phyloP scores from a whole-genome alignment of 345 rosid genomes.

The Hibiscus mutabilis region DNA sequence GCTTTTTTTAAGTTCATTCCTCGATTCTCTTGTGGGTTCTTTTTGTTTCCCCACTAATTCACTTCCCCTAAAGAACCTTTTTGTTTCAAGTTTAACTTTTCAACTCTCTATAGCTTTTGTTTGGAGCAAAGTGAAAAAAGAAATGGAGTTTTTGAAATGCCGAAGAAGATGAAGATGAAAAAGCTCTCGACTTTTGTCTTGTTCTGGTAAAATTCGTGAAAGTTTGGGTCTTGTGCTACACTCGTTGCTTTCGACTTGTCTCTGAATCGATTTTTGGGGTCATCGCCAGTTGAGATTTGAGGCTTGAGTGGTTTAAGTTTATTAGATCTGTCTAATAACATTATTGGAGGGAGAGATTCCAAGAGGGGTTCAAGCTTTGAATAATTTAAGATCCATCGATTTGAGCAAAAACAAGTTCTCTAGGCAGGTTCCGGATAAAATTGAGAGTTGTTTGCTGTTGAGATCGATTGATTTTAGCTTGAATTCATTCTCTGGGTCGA shows the following conservation, averaged over 20 bases:
- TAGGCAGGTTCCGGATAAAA: constrained; percentile 51
- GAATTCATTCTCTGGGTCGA: constrained; percentile 55
- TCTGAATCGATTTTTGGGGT: constrained; percentile 60
- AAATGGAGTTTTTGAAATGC: neutral
- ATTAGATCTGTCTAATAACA: constrained; percentile 72
- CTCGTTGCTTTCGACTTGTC: constrained; percentile 62
- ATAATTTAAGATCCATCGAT: constrained; percentile 54
- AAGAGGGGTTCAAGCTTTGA: constrained; percentile 42
- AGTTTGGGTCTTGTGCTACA: constrained; percentile 65
- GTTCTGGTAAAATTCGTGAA: constrained; percentile 62
- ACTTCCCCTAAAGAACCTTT: neutral
- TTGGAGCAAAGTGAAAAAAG: neutral
- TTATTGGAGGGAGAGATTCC: constrained; percentile 63
- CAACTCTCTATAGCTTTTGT: neutral
- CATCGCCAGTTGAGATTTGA: constrained; percentile 63
- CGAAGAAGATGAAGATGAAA: constrained; percentile 11
- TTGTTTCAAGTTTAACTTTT: too few relatives aligned
- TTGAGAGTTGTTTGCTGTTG: constrained; percentile 68
- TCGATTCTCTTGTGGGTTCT: neutral
- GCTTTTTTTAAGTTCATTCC: neutral
- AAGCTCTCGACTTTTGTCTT: constrained; percentile 8
- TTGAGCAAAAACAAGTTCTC: constrained; percentile 52
- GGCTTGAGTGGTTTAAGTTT: constrained; percentile 58
- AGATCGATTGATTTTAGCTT: constrained; percentile 63
- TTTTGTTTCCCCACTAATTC: neutral